Evolutionary conservation across 1,284 basidiomycete species (phyloP).

Genomic region (Cronartium quercuum): DNA sequence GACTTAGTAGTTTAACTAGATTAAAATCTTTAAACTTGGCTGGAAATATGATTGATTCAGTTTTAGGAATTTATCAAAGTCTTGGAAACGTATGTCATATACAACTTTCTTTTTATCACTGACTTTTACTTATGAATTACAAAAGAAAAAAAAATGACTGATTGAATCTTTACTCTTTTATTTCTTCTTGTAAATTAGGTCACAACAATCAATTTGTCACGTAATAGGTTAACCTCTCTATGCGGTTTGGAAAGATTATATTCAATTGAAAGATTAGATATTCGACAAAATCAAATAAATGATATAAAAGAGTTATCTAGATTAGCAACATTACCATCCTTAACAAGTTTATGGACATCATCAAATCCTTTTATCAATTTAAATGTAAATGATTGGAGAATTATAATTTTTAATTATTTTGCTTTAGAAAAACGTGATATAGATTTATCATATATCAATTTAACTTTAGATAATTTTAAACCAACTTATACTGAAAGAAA

Average conservation of each 20-base stretch:
- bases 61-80: constrained; percentile 70
- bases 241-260: constrained; percentile 83
- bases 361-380: constrained; percentile 63
- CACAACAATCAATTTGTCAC: constrained; percentile 66
- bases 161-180: constrained; percentile 45
- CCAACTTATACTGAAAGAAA: constrained; percentile 25
- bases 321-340: constrained; percentile 68
- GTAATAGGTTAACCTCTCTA: constrained; percentile 84
- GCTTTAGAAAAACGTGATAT: constrained; percentile 38
- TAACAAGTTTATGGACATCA: constrained; percentile 69
- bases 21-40: constrained; percentile 80
- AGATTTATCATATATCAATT: background rate
- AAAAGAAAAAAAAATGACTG: constrained; percentile 41
- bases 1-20: constrained; percentile 65
- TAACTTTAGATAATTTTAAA: constrained; percentile 41
- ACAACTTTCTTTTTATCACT: background rate
- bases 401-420: constrained; percentile 42
- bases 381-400: constrained; percentile 40
- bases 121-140: constrained; percentile 40
- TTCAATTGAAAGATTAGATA: constrained; percentile 74
- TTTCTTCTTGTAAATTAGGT: no score
- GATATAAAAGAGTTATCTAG: constrained; percentile 81
- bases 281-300: constrained; percentile 72
- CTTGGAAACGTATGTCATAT: constrained; percentile 62
- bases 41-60: constrained; percentile 93